A percentile compares a stretch with the other conserved stretches of the same genome.
Conservation (phyloP, 768 basidiomycete genomes). For the Dendrothele bispora region DNA sequence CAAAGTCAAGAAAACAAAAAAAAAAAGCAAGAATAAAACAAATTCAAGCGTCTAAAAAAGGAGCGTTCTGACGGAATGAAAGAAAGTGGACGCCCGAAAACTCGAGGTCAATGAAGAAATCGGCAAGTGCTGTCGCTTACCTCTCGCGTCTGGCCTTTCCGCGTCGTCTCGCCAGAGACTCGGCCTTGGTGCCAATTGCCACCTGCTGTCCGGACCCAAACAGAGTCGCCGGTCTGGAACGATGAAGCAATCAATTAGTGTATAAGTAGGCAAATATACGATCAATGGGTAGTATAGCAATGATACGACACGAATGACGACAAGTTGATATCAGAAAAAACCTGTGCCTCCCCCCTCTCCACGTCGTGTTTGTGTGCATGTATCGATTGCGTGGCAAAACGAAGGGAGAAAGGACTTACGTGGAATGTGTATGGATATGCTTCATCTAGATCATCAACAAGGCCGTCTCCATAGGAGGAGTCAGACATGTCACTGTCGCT, state of each 20-base stretch:
- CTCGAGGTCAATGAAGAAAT: too few species aligned
- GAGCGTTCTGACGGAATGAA: too few species aligned
- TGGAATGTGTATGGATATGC: constrained; percentile 53
- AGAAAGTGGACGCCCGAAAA: too few species aligned
- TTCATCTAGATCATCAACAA: constrained; percentile 47
- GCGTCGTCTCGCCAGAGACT: constrained; percentile 43
- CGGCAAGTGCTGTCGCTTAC: too few species aligned
- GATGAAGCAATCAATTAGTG: constrained; percentile 4
- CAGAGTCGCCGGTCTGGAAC: constrained; percentile 42
- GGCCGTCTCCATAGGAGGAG: constrained; percentile 24
- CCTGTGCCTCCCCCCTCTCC: too few species aligned
- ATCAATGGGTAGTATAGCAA: too few species aligned
- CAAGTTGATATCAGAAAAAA: constrained; percentile 2
- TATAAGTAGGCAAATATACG: too few species aligned
- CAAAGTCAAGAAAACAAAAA: neutral
- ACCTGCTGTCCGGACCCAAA: constrained; percentile 52
- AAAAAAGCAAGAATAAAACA: constrained; percentile 2
- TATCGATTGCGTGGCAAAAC: neutral
- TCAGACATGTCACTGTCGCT: constrained; percentile 36
- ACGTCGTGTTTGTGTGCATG: too few species aligned
- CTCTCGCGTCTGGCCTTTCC: constrained; percentile 44
- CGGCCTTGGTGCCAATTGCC: constrained; percentile 54
- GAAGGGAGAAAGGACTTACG: constrained; percentile 28
- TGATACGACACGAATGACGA: too few species aligned
- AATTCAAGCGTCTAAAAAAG: too few species aligned